A percentile compares a stretch with the other conserved stretches of the same genome.
Conservation (phyloP, 1,284 basidiomycete genomes). For the Marasmius tenuissimus region DNA sequence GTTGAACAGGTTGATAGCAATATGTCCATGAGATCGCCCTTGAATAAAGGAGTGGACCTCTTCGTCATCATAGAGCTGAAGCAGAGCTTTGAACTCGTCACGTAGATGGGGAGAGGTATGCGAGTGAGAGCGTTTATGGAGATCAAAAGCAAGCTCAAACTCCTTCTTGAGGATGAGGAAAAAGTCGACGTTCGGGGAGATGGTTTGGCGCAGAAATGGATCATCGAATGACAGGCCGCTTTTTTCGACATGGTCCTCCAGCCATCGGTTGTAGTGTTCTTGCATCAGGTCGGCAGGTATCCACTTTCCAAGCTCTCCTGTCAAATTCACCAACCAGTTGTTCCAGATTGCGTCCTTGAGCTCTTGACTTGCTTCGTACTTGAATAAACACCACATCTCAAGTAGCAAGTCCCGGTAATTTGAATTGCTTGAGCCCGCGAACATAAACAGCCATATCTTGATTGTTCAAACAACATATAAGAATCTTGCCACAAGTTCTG, state of each 20-base stretch:
- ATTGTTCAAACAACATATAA: no score
- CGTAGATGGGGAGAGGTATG: constrained; percentile 10
- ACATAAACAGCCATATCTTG: constrained; percentile 20
- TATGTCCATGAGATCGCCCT: constrained; percentile 1
- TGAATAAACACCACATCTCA: constrained; percentile 17
- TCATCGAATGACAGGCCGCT: constrained; percentile 9
- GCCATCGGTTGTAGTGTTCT: constrained; percentile 21
- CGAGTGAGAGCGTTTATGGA: constrained; percentile 2
- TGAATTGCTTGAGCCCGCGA: constrained; percentile 15
- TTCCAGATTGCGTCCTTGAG: constrained; percentile 11
- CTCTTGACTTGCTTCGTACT: constrained; percentile 7
- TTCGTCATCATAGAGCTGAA: constrained; percentile 2
- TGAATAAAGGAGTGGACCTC: constrained; percentile 6
- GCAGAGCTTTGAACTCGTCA: constrained; percentile 6
- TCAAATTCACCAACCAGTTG: constrained; percentile 23
- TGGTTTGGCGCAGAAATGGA: constrained; percentile 1
- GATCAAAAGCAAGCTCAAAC: constrained; percentile 7
- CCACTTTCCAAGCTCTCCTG: constrained; percentile 18
- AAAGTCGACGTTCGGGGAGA: constrained; percentile 12
- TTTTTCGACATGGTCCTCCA: constrained; percentile 7
- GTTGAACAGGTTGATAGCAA: background rate
- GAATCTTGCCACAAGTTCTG: no score
- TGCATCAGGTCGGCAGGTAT: constrained; percentile 20
- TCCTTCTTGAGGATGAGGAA: constrained; percentile 12
- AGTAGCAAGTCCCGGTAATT: constrained; percentile 18